These are phyloP conservation scores for Stagonosporopsis tanaceti DNA, from an alignment of 2,329 filamentous ascomycete species.

Conservation along the genomic window DNA sequence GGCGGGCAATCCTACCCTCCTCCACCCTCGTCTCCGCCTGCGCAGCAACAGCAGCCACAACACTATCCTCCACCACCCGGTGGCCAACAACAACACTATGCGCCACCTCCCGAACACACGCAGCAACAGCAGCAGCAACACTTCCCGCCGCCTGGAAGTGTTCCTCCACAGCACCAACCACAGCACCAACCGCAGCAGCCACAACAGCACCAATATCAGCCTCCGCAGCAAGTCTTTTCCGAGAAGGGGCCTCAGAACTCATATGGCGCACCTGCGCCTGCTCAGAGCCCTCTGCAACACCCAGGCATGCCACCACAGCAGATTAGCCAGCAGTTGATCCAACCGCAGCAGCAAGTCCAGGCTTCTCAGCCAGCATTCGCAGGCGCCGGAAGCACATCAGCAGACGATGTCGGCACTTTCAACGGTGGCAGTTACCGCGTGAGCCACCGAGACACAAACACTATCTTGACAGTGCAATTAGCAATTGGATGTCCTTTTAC, in stretches of 20 bases:
- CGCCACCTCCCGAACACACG: not conserved
- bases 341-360: slow-evolving; percentile 43
- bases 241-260: slow-evolving; percentile 29
- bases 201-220: slow-evolving; percentile 29
- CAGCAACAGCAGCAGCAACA: slow-evolving; percentile 36
- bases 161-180: slow-evolving; percentile 45
- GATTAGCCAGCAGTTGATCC: slow-evolving; percentile 35
- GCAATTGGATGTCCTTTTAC: slow-evolving; percentile 86
- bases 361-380: slow-evolving; percentile 33
- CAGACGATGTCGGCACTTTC: slow-evolving; percentile 93
- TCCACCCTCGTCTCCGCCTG: slow-evolving; percentile 45
- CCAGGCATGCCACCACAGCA: slow-evolving; percentile 45
- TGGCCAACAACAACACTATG: slow-evolving; percentile 25
- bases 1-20: slow-evolving; percentile 45
- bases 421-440: slow-evolving; percentile 95
- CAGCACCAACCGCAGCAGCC: slow-evolving; percentile 38
- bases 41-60: slow-evolving; percentile 31
- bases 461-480: slow-evolving; percentile 85
- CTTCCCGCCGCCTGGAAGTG: slow-evolving; percentile 42
- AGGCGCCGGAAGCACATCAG: slow-evolving; percentile 59
- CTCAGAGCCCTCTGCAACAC: slow-evolving; percentile 38
- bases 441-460: slow-evolving; percentile 90
- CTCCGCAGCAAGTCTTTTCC: slow-evolving; percentile 12
- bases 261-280: slow-evolving; percentile 46
- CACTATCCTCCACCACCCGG: slow-evolving; percentile 45